Conservation (phyloP, 257 asterid species). For the Pogostemon cablin region DNA sequence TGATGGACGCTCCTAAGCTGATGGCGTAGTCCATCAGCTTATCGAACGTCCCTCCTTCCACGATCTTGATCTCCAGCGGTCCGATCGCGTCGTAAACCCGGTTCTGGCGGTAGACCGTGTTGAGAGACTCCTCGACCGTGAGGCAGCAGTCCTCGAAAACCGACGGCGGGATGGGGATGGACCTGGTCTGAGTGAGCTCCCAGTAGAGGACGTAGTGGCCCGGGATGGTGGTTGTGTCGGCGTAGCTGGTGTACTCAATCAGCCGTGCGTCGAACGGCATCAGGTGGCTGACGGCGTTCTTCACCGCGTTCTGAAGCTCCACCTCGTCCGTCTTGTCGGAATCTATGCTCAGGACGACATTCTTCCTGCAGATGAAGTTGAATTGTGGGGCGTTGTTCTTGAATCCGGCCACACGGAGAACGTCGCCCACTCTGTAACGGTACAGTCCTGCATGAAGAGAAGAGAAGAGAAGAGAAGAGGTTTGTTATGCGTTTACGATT, state of each 20-base stretch:
- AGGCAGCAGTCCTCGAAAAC: slow-evolving; percentile 87
- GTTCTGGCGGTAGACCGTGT: slow-evolving; percentile 80
- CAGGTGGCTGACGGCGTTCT: slow-evolving; percentile 60
- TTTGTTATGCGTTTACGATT: too few relatives aligned
- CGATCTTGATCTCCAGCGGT: slow-evolving; percentile 81
- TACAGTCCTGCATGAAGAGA: slow-evolving; percentile 59
- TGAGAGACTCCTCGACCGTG: slow-evolving; percentile 77
- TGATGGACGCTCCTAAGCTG: slow-evolving; percentile 82
- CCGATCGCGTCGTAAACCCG: slow-evolving; percentile 81
- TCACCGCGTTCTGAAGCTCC: slow-evolving; percentile 84
- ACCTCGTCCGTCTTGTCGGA: slow-evolving; percentile 91
- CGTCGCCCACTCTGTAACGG: slow-evolving; percentile 87
- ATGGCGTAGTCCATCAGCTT: slow-evolving; percentile 95
- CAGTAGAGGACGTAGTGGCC: slow-evolving; percentile 87
- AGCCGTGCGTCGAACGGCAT: slow-evolving; percentile 65
- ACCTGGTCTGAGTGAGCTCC: slow-evolving; percentile 62
- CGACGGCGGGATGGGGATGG: slow-evolving; percentile 74
- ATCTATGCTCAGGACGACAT: slow-evolving; percentile 85
- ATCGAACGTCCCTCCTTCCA: slow-evolving; percentile 77
- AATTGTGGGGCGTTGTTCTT: slow-evolving; percentile 92
- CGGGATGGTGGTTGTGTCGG: slow-evolving; percentile 64
- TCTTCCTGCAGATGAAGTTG: slow-evolving; percentile 86
- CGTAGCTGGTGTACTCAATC: slow-evolving; percentile 82
- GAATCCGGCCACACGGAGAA: slow-evolving; percentile 88
- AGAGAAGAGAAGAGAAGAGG: too few relatives aligned